These are phyloP conservation scores for Sphaerobolus stellatus DNA, from an alignment of 1,284 basidiomycete species.

Conservation along the genomic window DNA sequence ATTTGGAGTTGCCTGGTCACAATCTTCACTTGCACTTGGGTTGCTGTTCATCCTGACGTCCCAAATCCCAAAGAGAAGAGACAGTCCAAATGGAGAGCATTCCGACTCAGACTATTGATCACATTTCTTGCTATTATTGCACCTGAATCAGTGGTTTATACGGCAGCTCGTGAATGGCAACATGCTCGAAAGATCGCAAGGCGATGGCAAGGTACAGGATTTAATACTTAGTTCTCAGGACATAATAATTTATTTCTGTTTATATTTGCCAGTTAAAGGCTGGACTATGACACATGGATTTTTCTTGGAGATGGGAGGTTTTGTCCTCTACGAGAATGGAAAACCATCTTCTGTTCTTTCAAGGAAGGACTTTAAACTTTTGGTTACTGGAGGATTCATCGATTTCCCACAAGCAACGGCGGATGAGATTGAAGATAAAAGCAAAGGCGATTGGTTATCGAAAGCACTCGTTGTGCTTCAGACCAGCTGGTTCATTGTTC, in stretches of 20 bases:
- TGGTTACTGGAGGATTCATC: not conserved
- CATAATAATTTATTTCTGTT: not conserved
- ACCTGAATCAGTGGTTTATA: slow-evolving; percentile 32
- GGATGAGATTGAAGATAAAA: slow-evolving; percentile 34
- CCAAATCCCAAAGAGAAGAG: slow-evolving; percentile 15
- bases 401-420: slow-evolving; percentile 13
- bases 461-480: slow-evolving; percentile 35
- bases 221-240: not conserved
- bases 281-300: slow-evolving; percentile 28
- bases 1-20: slow-evolving; percentile 35
- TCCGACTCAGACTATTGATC: slow-evolving; percentile 16
- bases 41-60: slow-evolving; percentile 37
- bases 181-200: slow-evolving; percentile 21
- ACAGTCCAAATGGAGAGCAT: not conserved
- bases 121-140: slow-evolving; percentile 28
- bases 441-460: slow-evolving; percentile 35
- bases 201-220: not conserved
- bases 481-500: slow-evolving; percentile 33
- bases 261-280: not conserved
- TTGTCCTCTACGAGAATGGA: slow-evolving; percentile 17
- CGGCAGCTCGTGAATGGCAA: slow-evolving; percentile 30
- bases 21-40: slow-evolving; percentile 36
- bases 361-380: not conserved
- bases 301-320: slow-evolving; percentile 30
- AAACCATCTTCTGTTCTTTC: not conserved